Evolutionary conservation across 2,329 filamentous ascomycete species (phyloP), one percentile per base, ranked within the genome.

Genomic region (Hymenotorrendiella dingleyae): DNA sequence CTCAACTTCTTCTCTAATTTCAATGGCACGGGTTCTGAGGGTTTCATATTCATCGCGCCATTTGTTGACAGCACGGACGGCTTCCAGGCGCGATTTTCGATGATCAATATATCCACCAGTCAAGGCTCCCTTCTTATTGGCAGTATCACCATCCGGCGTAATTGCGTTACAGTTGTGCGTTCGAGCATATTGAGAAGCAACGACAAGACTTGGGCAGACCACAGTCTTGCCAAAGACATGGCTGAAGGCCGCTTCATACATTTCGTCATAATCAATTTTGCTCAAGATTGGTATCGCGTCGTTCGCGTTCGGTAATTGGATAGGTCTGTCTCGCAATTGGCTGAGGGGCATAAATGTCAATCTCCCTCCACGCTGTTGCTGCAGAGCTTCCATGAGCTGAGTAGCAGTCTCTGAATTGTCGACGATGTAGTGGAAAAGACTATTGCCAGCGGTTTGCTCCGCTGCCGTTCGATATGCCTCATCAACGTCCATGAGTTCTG

Each of bases 171-270:
- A 82, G 14, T 86, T 86, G 57, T 97, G 91, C 56, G 86, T 94
- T 57, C 91, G 80, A 17, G 93, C 87, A 61, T 96, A 96, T 59
- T 96, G 89, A 10, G 85, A 80, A 36, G 90, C 93, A 45, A 95
- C 79, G 36, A 86, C 79, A 49, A 98, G 69, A 54, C 88, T 94
- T 3, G 91, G 90, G 54, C 93, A 97, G 43, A 98, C 84, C 40
- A 98, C 88, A 0, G 88, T 93, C 64, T 88, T 94, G 35, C 90
- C 93, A 65, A 98, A 98, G 1, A 98, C 88, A 61, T 96, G 90
- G 59, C 86, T 82, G 62, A 98, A 93, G 0, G 93, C 93, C 55
- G 80, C 84, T 45, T 94, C 87, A 54, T 83, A 96, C 48, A 69
- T 72, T 2, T 73, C 59, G 39, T 96, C 84, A 58, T 83, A 98